Base-by-base conservation (phyloP, 768 basidiomycete genomes). In the Mycena vulgaris region DNA sequence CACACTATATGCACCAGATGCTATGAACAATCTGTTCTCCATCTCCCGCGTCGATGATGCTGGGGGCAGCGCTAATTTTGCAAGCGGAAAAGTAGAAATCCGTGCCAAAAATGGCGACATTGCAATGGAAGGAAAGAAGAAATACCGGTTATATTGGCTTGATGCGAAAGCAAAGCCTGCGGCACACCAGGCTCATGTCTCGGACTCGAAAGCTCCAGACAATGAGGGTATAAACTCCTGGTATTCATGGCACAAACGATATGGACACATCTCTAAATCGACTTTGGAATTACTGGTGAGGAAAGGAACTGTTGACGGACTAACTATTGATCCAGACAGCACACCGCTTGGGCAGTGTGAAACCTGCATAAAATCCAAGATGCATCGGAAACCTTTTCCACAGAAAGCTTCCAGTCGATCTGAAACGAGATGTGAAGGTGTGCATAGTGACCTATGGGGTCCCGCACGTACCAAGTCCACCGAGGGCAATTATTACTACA, bases 321-420 rank as follows among this genome's bases (percentile, higher is more conserved):
- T 55, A 31, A 55, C 53, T 17, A 55, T 55, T 35, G n/a, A 11
- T 55, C 53, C 53, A 17, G 33, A 55, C 53, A 55, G 31, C 53
- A 55, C 30, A 17, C 31, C 53, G 7, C 31, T 35, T 23, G 53
- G 33, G 2, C 16, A 28, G 13, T 52, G 51, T 17, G 51, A 52
- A 30, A 17, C 23, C n/a, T 62, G 60, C 45, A 53, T 64, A 3
- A 5, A 63, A 25, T n/a, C 62, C 19, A 63, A 63, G 49, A 63
- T 63, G 62, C 47, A 48, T 51, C 23, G 25, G 35, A 63, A 63
- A 39, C 62, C 62, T 5, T 63, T 49, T 30, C 62, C 62, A 10
- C 7, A 63, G 21, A 23, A 63, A 30, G 8, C 33, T 35, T 35
- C 33, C 33, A 35, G 33, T 35, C 13, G 33, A 35, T 35, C 33